Base-by-base conservation (phyloP, 2,329 filamentous ascomycete genomes). In the Penicillium sp. region DNA sequence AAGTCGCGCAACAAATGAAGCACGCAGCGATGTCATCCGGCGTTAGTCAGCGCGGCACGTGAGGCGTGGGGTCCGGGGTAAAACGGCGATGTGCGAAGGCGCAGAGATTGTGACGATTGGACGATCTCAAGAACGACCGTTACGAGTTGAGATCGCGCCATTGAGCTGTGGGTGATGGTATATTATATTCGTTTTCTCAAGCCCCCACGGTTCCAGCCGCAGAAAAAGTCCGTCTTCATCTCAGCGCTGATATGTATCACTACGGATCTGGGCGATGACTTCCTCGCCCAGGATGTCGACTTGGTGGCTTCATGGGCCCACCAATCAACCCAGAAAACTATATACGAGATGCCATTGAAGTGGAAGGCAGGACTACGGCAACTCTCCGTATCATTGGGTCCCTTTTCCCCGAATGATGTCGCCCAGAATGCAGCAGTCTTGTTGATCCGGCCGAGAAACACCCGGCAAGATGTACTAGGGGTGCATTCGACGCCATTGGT, bases 111-210 rank as follows among this genome's bases (percentile, higher is more conserved):
- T n/a, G n/a, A n/a, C n/a, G n/a, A n/a, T n/a, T n/a, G n/a, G n/a
- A n/a, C n/a, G n/a, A n/a, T n/a, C n/a, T n/a, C n/a, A n/a, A n/a
- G n/a, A n/a, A n/a, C n/a, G n/a, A n/a, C n/a, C n/a, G n/a, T n/a
- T n/a, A n/a, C n/a, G n/a, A n/a, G n/a, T n/a, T n/a, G n/a, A n/a
- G n/a, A n/a, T 29, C 35, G 14, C 11, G 27, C 15, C 18, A 33
- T 30, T 23, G 18, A 10, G 18, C 15, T 10, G 19, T 17, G n/a
- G 15, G 27, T 13, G 4, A 79, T 79, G 76, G 70, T 73, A 9
- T 74, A 79, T 49, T 84, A 83, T 59, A 71, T 86, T 54, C 81
- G 83, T 45, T 84, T 86, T 53, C 71, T 87, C 51, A 86, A 85
- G 54, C 68, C 77, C 2, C 82, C 83, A 7, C 65, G 67, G 38